Percentiles rank a stretch among this genome's conserved stretches.
phyloP scores from a whole-genome alignment of 345 rosid species.

The Abelmoschus esculentus region DNA sequence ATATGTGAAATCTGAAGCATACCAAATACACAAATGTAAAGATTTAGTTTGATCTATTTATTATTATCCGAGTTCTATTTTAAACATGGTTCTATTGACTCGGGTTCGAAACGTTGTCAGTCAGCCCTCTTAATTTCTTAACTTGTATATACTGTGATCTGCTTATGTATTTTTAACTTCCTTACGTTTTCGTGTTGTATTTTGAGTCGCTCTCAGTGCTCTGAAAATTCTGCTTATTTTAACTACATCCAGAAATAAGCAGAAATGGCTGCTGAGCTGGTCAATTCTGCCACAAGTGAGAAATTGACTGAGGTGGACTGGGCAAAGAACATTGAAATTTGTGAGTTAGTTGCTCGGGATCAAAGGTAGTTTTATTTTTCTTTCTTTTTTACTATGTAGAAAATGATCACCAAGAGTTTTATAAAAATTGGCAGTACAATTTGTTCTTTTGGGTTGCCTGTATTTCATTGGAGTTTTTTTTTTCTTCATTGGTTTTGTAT shows the following conservation, averaged over 20 bases:
- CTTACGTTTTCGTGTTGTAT: not conserved
- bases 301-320: conserved; percentile 83
- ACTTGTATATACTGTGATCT: not conserved
- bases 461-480: not conserved
- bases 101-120: not conserved
- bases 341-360: conserved; percentile 73
- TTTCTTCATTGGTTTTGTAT: conserved; percentile 6
- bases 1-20: not conserved
- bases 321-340: conserved; percentile 84
- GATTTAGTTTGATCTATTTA: not conserved
- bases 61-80: not conserved
- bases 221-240: not conserved
- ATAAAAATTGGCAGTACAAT: not conserved
- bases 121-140: not conserved
- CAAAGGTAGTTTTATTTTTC: conserved; percentile 38
- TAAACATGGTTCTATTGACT: not conserved
- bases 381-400: not conserved
- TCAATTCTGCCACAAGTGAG: conserved; percentile 74
- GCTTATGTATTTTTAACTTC: not conserved
- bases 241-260: conserved; percentile 9
- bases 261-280: conserved; percentile 80
- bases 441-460: not conserved
- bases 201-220: not conserved
- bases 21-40: not conserved
- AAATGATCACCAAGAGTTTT: not conserved